These are phyloP conservation scores for Coemansia sp. DNA, from an alignment of 192 early-diverging fungal species.

Conservation along the genomic window DNA sequence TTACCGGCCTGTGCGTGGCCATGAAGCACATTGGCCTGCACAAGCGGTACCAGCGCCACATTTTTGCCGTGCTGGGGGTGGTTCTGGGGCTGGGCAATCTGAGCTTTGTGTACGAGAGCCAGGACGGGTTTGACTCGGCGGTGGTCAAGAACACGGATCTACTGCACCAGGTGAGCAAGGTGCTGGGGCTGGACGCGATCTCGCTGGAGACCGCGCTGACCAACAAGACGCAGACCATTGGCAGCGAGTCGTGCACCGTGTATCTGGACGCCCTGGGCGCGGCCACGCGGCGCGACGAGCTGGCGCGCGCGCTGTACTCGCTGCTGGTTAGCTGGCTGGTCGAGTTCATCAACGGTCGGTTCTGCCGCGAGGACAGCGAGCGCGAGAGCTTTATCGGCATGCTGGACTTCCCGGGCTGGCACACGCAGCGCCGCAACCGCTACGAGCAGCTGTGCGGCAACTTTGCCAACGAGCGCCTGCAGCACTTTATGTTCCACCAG, in stretches of 20 bases:
- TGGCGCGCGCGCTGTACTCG: conserved; percentile 82
- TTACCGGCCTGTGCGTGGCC: conserved; percentile 57
- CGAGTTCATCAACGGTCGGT: conserved; percentile 84
- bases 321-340: conserved; percentile 88
- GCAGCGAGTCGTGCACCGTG: conserved; percentile 81
- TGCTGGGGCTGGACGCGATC: conserved; percentile 79
- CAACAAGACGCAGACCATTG: conserved; percentile 79
- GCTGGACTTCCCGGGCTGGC: conserved; percentile 72
- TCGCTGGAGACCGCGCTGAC: conserved; percentile 76
- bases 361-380: conserved; percentile 67
- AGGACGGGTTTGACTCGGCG: conserved; percentile 73
- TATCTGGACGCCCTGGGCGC: conserved; percentile 80
- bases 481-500: conserved; percentile 52
- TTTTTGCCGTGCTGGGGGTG: conserved; percentile 82
- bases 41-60: conserved; percentile 67
- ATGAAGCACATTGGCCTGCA: conserved; percentile 66
- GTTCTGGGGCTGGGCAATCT: conserved; percentile 89
- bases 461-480: conserved; percentile 68
- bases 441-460: conserved; percentile 73
- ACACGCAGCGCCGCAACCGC: conserved; percentile 69
- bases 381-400: conserved; percentile 62
- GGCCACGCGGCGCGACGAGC: conserved; percentile 68
- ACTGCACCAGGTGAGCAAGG: conserved; percentile 72
- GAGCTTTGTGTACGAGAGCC: conserved; percentile 65
- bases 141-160: conserved; percentile 74